These are phyloP conservation scores for Macadamia integrifolia DNA, from an alignment of 164 flowering plant genomes.

Conservation along the genomic window DNA sequence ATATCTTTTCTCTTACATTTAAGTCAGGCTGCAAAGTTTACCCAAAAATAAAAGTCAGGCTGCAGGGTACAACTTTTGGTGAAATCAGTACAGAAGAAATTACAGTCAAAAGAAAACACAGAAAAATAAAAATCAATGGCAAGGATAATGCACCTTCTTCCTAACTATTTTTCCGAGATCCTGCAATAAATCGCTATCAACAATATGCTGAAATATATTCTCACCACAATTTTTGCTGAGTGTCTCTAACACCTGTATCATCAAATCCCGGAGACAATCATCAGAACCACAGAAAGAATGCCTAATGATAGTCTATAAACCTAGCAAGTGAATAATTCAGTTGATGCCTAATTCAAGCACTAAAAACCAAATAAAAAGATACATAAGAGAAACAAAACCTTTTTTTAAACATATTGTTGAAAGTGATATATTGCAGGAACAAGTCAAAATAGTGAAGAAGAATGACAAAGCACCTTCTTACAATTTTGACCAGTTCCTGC, in stretches of 20 bases:
- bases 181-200: constrained; percentile 79
- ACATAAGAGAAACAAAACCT: not conserved
- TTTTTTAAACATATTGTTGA: too few relatives aligned
- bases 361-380: too few relatives aligned
- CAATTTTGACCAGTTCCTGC: constrained; percentile 76
- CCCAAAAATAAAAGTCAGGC: constrained; percentile 48
- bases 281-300: not conserved
- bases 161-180: constrained; percentile 65
- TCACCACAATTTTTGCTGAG: constrained; percentile 97
- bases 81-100: not conserved
- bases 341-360: too few relatives aligned
- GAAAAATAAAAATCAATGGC: not conserved
- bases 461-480: too few relatives aligned
- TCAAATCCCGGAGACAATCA: constrained; percentile 1
- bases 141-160: constrained; percentile 53
- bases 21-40: constrained; percentile 66
- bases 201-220: constrained; percentile 57
- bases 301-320: not conserved
- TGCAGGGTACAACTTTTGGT: constrained; percentile 25
- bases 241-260: constrained; percentile 76
- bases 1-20: constrained; percentile 83
- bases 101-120: not conserved
- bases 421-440: too few relatives aligned
- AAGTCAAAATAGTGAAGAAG: too few relatives aligned
- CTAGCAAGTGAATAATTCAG: not conserved